These are phyloP conservation scores for Cyclaneusma minus DNA, from an alignment of 2,329 filamentous ascomycete genomes.

Conservation along the genomic window DNA sequence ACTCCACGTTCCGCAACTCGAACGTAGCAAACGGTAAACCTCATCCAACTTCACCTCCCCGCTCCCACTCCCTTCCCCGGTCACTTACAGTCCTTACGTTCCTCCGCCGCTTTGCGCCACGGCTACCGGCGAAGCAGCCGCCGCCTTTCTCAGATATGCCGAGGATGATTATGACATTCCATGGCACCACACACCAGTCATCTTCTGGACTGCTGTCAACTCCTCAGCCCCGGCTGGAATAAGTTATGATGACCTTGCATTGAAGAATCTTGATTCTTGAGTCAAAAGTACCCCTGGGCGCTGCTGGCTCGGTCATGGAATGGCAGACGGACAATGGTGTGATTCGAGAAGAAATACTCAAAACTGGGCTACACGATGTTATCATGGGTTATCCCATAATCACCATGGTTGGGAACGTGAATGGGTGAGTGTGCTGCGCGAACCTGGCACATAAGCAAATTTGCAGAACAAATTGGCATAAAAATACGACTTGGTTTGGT, in stretches of 20 bases:
- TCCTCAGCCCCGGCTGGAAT: slow-evolving; percentile 23
- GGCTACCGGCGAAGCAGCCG: too few relatives aligned
- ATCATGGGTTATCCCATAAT: slow-evolving; percentile 42
- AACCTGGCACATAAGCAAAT: too few relatives aligned
- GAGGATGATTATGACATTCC: slow-evolving; percentile 37
- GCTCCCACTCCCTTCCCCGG: too few relatives aligned
- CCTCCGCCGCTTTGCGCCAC: too few relatives aligned
- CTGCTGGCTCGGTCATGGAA: slow-evolving; percentile 33
- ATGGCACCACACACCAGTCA: slow-evolving; percentile 28
- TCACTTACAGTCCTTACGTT: too few relatives aligned
- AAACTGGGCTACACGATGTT: slow-evolving; percentile 39
- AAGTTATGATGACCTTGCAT: slow-evolving; percentile 27
- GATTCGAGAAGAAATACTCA: slow-evolving; percentile 37
- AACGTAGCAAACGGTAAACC: too few relatives aligned
- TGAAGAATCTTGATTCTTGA: slow-evolving; percentile 26
- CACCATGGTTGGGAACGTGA: slow-evolving; percentile 31
- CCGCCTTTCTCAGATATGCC: slow-evolving; percentile 35
- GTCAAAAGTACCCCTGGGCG: slow-evolving; percentile 24
- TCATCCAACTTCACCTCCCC: too few relatives aligned
- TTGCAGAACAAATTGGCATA: too few relatives aligned
- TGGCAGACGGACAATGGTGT: slow-evolving; percentile 29
- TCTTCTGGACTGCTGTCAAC: slow-evolving; percentile 40
- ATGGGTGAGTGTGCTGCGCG: too few relatives aligned
- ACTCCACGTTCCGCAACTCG: too few relatives aligned
- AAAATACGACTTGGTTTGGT: too few relatives aligned